phyloP scores from a whole-genome alignment of 2,329 filamentous ascomycete species.

The Paracamarosporium sp. region DNA sequence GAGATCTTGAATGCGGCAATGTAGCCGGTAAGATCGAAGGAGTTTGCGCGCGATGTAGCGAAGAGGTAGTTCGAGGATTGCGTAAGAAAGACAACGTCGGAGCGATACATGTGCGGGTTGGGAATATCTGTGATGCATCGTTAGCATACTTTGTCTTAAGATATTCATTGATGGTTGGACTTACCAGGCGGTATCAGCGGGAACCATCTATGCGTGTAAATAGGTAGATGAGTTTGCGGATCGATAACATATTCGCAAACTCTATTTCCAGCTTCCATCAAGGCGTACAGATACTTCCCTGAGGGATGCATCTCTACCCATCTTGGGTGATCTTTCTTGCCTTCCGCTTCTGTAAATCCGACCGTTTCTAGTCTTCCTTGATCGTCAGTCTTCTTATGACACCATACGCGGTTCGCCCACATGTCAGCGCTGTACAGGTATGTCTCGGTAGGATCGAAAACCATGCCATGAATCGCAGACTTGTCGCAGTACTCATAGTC shows the following conservation, averaged over 20 bases:
- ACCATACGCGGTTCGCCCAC: conserved; percentile 82
- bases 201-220: conserved; percentile 78
- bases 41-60: conserved; percentile 82
- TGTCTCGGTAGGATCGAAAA: conserved; percentile 75
- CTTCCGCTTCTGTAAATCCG: conserved; percentile 75
- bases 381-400: conserved; percentile 72
- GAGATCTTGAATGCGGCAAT: conserved; percentile 79
- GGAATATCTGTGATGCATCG: conserved; percentile 40
- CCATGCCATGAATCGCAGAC: conserved; percentile 82
- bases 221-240: conserved; percentile 72
- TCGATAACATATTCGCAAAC: conserved; percentile 84
- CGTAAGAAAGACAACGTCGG: conserved; percentile 80
- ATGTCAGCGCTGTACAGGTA: conserved; percentile 83
- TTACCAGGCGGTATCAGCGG: conserved; percentile 81
- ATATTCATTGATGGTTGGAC: not conserved
- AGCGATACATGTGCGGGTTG: conserved; percentile 74
- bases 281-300: conserved; percentile 79
- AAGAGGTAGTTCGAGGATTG: conserved; percentile 77
- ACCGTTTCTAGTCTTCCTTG: conserved; percentile 71
- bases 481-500: conserved; percentile 75
- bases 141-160: not conserved
- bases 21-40: conserved; percentile 78
- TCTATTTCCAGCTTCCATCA: conserved; percentile 90
- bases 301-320: conserved; percentile 86
- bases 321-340: conserved; percentile 76